Conservation (phyloP, 2,329 filamentous ascomycete species). For the Lachnellula hyalina region DNA sequence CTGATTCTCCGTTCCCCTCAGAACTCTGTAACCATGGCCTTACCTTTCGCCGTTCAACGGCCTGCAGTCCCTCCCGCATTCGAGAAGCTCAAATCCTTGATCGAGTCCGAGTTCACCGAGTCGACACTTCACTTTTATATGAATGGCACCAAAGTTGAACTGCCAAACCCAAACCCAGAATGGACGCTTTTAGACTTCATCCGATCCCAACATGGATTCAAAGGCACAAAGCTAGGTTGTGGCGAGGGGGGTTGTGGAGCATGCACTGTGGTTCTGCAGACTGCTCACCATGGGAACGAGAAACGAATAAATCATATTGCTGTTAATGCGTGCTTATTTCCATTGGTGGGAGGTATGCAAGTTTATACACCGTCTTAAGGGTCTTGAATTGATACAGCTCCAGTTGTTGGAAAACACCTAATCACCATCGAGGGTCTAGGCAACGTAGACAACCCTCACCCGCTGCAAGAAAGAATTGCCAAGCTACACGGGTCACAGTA, state of each 20-base stretch:
- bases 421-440: slow-evolving; percentile 94
- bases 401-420: slow-evolving; percentile 91
- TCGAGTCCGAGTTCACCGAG: slow-evolving; percentile 18
- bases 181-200: slow-evolving; percentile 90
- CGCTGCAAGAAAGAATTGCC: slow-evolving; percentile 84
- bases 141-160: slow-evolving; percentile 82
- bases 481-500: slow-evolving; percentile 63
- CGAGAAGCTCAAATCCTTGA: slow-evolving; percentile 16
- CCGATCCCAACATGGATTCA: slow-evolving; percentile 78
- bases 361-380: slow-evolving; percentile 58
- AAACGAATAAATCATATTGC: slow-evolving; percentile 87
- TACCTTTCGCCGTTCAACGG: slow-evolving; percentile 7
- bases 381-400: slow-evolving; percentile 51
- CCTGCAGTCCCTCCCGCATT: slow-evolving; percentile 8
- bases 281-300: slow-evolving; percentile 87
- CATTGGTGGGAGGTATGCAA: slow-evolving; percentile 87
- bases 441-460: slow-evolving; percentile 78
- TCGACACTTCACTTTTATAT: slow-evolving; percentile 80
- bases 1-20: not conserved
- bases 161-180: slow-evolving; percentile 87
- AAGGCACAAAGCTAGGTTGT: slow-evolving; percentile 94
- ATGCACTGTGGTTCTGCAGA: slow-evolving; percentile 87
- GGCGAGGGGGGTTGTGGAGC: slow-evolving; percentile 95
- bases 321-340: slow-evolving; percentile 92
- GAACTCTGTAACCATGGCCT: slow-evolving; percentile 3